phyloP scores from a whole-genome alignment of 768 basidiomycete genomes.

The Amanita pseudoporphyria region DNA sequence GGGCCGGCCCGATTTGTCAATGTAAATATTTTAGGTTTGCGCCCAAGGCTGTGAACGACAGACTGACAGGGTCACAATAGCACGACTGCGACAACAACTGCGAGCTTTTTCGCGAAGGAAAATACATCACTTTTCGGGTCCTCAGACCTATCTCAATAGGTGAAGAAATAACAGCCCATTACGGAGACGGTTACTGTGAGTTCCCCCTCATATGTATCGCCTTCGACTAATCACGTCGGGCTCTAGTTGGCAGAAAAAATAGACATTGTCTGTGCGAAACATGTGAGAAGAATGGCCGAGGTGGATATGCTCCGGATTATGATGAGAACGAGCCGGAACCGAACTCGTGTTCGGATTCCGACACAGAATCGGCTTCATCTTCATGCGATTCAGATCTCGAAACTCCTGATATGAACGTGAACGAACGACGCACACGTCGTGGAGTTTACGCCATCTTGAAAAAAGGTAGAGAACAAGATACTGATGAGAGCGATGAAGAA shows the following conservation, averaged over 20 bases:
- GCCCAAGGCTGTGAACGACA: slow-evolving; percentile 12
- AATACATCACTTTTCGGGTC: slow-evolving; percentile 83
- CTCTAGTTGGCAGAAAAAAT: slow-evolving; percentile 31
- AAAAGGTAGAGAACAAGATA: slow-evolving; percentile 42
- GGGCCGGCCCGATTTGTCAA: slow-evolving; percentile 91
- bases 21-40: slow-evolving; percentile 37
- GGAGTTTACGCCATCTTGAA: slow-evolving; percentile 71
- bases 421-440: slow-evolving; percentile 72
- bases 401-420: slow-evolving; percentile 42
- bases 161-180: slow-evolving; percentile 85
- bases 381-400: slow-evolving; percentile 32
- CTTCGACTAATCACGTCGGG: slow-evolving; percentile 9
- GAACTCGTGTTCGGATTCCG: slow-evolving; percentile 38
- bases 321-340: slow-evolving; percentile 32
- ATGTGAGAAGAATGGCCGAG: slow-evolving; percentile 66
- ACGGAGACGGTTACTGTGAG: slow-evolving; percentile 87
- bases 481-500: slow-evolving; percentile 50
- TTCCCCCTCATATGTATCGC: slow-evolving; percentile 12
- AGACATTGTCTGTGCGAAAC: slow-evolving; percentile 71
- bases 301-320: slow-evolving; percentile 60
- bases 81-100: slow-evolving; percentile 89
- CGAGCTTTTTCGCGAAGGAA: slow-evolving; percentile 80
- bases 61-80: slow-evolving; percentile 29
- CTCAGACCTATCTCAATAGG: slow-evolving; percentile 69
- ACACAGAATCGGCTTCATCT: slow-evolving; percentile 27